phyloP scores from a whole-genome alignment of 345 rosid genomes.

The Eucalyptus regnans region DNA sequence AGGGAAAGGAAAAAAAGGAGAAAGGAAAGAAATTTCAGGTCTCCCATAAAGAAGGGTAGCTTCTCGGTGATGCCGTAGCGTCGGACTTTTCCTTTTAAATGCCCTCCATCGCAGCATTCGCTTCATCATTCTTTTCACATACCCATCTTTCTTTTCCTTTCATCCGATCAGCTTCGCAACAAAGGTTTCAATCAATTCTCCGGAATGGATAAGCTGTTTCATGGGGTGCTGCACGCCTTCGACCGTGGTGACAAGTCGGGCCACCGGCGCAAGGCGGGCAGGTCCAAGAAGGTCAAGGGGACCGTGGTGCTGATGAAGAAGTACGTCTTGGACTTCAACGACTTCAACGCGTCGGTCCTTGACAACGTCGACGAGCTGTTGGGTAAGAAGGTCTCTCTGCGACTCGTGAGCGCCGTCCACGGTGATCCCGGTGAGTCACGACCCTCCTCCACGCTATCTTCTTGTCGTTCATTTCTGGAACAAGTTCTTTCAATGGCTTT shows the following conservation, averaged over 20 bases:
- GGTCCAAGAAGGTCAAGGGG: slow-evolving; percentile 11
- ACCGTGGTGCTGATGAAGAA: slow-evolving; percentile 82
- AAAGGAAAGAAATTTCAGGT: background rate
- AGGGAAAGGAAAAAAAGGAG: background rate
- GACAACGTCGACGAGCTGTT: slow-evolving; percentile 55
- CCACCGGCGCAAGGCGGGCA: background rate
- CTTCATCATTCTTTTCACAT: background rate
- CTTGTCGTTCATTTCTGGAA: background rate
- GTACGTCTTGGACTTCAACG: slow-evolving; percentile 77
- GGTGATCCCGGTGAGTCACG: slow-evolving; percentile 19
- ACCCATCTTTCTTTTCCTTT: background rate
- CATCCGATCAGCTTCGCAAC: background rate
- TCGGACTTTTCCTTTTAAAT: background rate
- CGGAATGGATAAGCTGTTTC: background rate
- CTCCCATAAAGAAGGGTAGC: background rate
- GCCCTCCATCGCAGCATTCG: background rate
- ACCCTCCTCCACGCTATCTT: background rate
- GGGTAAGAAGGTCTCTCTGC: slow-evolving; percentile 53
- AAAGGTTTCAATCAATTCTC: background rate
- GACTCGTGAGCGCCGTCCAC: slow-evolving; percentile 53
- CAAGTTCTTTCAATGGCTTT: background rate
- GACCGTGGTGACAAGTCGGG: background rate
- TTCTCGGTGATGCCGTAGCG: background rate
- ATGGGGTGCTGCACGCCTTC: background rate
- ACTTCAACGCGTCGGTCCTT: slow-evolving; percentile 47